phyloP scores from a whole-genome alignment of 163 green algal species.

The Chlamydomonas reinhardtii region DNA sequence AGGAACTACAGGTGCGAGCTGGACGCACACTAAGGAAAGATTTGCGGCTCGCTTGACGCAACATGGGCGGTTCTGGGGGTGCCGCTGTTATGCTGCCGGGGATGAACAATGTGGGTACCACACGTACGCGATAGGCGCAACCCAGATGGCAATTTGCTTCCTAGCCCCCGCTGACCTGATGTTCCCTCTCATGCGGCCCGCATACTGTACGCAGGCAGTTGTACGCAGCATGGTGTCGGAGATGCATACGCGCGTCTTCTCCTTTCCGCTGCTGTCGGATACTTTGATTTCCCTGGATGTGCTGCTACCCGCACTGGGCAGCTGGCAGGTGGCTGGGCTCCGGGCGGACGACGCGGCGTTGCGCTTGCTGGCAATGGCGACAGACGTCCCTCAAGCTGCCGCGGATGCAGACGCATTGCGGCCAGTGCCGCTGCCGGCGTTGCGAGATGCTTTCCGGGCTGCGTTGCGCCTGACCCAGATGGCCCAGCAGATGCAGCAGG shows the following conservation, averaged over 20 bases:
- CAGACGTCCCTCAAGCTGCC: background rate
- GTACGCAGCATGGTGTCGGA: background rate
- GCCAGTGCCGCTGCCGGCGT: background rate
- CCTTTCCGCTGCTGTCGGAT: background rate
- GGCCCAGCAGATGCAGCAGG: too few species aligned
- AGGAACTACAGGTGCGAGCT: too few species aligned
- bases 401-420: background rate
- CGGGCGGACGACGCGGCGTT: background rate
- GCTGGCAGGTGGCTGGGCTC: background rate
- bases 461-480: background rate
- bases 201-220: background rate
- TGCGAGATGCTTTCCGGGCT: background rate
- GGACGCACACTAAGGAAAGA: too few species aligned
- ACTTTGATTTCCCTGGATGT: background rate
- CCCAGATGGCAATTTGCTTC: too few species aligned
- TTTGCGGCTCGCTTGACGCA: too few species aligned
- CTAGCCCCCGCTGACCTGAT: too few species aligned
- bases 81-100: too few species aligned
- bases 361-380: background rate
- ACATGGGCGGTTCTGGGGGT: too few species aligned
- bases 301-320: conserved; percentile 13
- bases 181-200: too few species aligned
- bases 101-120: too few species aligned
- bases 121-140: too few species aligned
- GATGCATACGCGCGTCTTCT: conserved; percentile 7